Base-by-base conservation (phyloP, 2,329 filamentous ascomycete genomes). In the Chaetomium sp. region DNA sequence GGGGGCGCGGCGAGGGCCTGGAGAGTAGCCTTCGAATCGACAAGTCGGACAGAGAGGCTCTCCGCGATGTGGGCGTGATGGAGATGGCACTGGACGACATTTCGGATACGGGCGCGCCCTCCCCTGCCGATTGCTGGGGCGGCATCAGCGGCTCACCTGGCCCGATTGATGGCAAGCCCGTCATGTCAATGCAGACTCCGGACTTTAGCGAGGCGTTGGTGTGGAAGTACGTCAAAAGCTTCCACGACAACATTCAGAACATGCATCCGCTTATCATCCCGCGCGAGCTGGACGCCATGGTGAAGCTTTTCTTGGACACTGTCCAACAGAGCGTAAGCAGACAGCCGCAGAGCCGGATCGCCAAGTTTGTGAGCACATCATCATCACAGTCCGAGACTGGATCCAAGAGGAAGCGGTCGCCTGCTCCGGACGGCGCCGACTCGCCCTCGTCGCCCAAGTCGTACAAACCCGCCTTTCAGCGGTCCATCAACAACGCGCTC, bases 401-500 rank as follows among this genome's bases (percentile, higher is more conserved):
- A 4, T 72, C 67, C 25, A 88, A 88, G 76, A 78, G 86, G 62
- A 88, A 88, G 74, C 79, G 86, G 64, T 84, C 83, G 23, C 81
- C 83, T 5, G 77, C 68, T 25, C 71, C 74, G 42, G 78, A 80
- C 47, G 69, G 75, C 63, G 69, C 71, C 6, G 69, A 77, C 62
- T 69, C 67, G 59, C 69, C 66, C 19, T 67, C 65, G 42, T 65
- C 61, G 67, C 74, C 71, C 51, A 83, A 82, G 69, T 76, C 79
- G 7, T 80, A 81, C 3, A 80, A 80, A 63, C 86, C 86, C 2
- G 84, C 83, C 69, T 72, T 72, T 23, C 70, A 71, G 50, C 82
- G 89, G 60, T 92, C 90, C 8, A 87, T 95, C 19, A 85, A 88
- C 60, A 96, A 91, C 70, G 93, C 93, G 0, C 83, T 98, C 47